Conservation (phyloP, 768 basidiomycete species). For the Thelephora aurantiotincta region DNA sequence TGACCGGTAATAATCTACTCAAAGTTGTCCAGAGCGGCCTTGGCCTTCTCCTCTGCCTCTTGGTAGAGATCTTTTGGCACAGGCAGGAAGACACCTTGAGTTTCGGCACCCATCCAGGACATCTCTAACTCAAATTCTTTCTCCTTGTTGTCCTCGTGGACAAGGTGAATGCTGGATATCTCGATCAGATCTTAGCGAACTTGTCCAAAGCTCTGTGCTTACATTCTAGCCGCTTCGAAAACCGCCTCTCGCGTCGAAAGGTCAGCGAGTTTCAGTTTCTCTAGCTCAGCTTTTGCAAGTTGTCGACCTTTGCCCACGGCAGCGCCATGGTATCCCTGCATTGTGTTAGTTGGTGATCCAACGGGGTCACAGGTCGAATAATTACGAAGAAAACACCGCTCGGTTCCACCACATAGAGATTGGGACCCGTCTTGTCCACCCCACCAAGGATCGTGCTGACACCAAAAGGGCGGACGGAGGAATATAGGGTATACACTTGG, state of each 20-base stretch:
- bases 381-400: conserved; percentile 83
- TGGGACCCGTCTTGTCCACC: conserved; percentile 79
- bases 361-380: conserved; percentile 5
- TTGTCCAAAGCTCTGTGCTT: conserved; percentile 14
- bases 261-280: conserved; percentile 83
- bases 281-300: conserved; percentile 94
- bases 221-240: conserved; percentile 92
- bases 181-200: conserved; percentile 2
- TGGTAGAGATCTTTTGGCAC: conserved; percentile 77
- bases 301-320: conserved; percentile 99
- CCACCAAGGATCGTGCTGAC: conserved; percentile 85
- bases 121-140: conserved; percentile 97
- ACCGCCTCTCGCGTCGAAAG: conserved; percentile 78
- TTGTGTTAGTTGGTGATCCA: background rate
- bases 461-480: conserved; percentile 94
- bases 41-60: conserved; percentile 82
- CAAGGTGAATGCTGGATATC: conserved; percentile 76
- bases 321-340: conserved; percentile 85
- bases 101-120: conserved; percentile 89
- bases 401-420: conserved; percentile 84
- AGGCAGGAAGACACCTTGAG: conserved; percentile 59
- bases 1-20: conserved; percentile 21
- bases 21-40: conserved; percentile 66
- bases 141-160: conserved; percentile 96
- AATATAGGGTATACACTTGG: conserved; percentile 94